Percentiles rank a stretch among this genome's conserved stretches.
phyloP scores from a whole-genome alignment of 108 stramenopile species.

The Cyclotella atomus region DNA sequence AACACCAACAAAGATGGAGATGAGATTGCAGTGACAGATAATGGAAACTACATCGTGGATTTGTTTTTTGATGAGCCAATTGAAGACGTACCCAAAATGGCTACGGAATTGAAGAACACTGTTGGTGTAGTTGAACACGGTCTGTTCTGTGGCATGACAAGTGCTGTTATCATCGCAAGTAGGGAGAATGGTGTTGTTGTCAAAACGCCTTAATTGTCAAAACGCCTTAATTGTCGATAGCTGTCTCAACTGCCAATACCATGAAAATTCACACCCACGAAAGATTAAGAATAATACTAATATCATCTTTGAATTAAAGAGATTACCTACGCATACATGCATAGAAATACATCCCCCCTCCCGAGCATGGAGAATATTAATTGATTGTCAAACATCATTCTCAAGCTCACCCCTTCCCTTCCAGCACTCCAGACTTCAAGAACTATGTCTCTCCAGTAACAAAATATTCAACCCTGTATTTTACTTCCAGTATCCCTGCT shows the following conservation, averaged over 20 bases:
- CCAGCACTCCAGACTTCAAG: no score
- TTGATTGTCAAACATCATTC: no score
- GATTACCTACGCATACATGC: not conserved
- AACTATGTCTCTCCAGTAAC: no score
- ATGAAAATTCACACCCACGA: no score
- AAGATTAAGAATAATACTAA: no score
- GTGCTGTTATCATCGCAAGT: conserved; percentile 96
- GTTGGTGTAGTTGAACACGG: conserved; percentile 98
- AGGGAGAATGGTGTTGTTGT: no score
- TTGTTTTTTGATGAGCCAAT: conserved; percentile 94
- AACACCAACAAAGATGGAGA: conserved; percentile 90
- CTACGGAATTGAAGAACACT: conserved; percentile 89
- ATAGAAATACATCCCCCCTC: not conserved
- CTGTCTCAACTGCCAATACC: no score
- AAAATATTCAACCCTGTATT: no score
- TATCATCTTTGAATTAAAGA: no score
- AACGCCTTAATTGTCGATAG: no score
- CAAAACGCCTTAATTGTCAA: no score
- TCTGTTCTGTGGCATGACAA: conserved; percentile 97
- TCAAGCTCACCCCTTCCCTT: no score
- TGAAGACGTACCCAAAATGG: conserved; percentile 85
- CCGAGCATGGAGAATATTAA: not conserved
- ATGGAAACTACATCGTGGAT: conserved; percentile 99
- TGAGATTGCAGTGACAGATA: conserved; percentile 98
- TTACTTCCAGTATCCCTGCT: conserved; percentile 90